These are phyloP conservation scores for Fusarium pseudonygamai DNA, from an alignment of 2,329 filamentous ascomycete genomes.

Conservation along the genomic window DNA sequence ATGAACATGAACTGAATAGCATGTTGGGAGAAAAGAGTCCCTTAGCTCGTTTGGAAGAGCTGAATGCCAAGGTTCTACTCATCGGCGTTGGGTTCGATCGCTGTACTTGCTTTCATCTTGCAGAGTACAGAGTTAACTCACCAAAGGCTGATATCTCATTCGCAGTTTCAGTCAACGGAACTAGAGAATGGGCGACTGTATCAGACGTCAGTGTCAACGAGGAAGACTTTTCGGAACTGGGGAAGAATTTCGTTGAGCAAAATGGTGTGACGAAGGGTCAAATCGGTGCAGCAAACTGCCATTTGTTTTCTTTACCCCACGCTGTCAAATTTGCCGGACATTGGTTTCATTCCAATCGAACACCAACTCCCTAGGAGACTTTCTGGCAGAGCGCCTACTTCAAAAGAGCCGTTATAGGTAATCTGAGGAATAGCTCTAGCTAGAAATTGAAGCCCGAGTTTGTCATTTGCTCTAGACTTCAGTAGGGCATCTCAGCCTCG, in stretches of 20 bases:
- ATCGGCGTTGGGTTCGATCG: not conserved
- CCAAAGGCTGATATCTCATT: not conserved
- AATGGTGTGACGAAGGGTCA: not conserved
- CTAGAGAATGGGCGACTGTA: not conserved
- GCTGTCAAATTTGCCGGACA: not conserved
- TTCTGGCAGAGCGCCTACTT: fast-evolving
- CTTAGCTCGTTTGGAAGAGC: not conserved
- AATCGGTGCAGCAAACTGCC: not conserved
- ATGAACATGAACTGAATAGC: not conserved
- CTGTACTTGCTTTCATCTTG: slow-evolving; percentile 8
- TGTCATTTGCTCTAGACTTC: not conserved
- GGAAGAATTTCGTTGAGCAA: not conserved
- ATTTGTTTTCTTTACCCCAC: not conserved
- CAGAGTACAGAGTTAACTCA: not conserved
- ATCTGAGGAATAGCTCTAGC: not conserved
- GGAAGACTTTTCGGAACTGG: not conserved
- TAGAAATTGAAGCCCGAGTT: not conserved
- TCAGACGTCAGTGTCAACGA: not conserved
- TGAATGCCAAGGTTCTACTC: not conserved
- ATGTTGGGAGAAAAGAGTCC: slow-evolving; percentile 4
- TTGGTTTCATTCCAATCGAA: not conserved
- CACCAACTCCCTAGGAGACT: fast-evolving
- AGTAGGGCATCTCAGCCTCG: not conserved
- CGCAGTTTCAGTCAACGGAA: not conserved
- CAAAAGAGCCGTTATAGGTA: not conserved